phyloP scores from a whole-genome alignment of 768 basidiomycete genomes.

The Botryobasidium botryosum region DNA sequence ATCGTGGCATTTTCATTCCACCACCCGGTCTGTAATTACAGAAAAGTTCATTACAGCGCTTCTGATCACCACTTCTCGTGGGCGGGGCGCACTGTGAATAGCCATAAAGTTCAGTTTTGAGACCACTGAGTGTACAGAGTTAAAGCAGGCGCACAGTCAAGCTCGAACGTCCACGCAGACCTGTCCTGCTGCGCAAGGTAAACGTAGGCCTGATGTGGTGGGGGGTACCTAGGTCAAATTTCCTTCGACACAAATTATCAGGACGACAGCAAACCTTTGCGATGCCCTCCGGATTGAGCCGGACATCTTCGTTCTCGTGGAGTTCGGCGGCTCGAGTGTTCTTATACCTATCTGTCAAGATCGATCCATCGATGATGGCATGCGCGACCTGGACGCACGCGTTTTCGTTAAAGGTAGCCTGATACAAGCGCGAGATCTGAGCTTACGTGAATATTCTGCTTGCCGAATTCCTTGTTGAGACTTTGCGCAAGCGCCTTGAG shows the following conservation, averaged over 20 bases:
- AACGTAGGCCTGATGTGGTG: constrained; percentile 4
- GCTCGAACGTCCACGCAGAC: constrained; percentile 14
- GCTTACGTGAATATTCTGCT: constrained; percentile 53
- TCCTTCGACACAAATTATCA: neutral
- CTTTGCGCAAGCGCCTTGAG: constrained; percentile 50
- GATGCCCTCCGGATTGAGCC: constrained; percentile 49
- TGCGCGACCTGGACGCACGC: constrained; percentile 26
- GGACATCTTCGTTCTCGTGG: constrained; percentile 29
- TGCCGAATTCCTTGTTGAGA: constrained; percentile 56
- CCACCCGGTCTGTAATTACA: too few relatives aligned
- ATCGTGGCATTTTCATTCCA: too few relatives aligned
- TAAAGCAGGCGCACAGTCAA: constrained; percentile 13
- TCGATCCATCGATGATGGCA: constrained; percentile 28
- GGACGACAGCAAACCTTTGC: constrained; percentile 38
- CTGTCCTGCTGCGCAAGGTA: constrained; percentile 12
- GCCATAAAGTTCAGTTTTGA: too few relatives aligned
- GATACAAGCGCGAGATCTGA: neutral
- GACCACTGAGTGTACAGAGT: too few relatives aligned
- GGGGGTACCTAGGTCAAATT: neutral
- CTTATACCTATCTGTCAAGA: constrained; percentile 24
- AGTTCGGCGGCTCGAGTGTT: constrained; percentile 21
- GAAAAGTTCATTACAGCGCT: too few relatives aligned
- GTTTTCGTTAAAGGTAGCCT: neutral
- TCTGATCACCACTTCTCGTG: constrained; percentile 14
- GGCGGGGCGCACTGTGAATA: too few relatives aligned